Percentiles rank a stretch among this genome's conserved stretches.
Conservation (phyloP, 116 monocot genomes). For the Dioscorea cayenensis region DNA sequence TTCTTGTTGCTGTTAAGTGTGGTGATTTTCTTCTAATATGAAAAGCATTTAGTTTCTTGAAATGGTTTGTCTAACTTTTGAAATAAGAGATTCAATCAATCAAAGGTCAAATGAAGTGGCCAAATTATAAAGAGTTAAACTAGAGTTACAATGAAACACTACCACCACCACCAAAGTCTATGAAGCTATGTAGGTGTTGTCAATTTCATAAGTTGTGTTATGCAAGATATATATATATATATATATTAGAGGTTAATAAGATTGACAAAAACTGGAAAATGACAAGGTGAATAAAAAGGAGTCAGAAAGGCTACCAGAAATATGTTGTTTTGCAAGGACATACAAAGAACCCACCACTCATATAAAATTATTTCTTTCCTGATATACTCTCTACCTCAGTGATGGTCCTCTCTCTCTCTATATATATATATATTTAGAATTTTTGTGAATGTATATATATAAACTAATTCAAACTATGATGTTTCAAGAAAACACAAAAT, state of each 20-base stretch:
- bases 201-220: neutral
- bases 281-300: neutral
- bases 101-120: neutral
- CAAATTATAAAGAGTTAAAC: neutral
- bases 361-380: neutral
- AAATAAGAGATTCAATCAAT: neutral
- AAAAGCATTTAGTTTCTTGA: neutral
- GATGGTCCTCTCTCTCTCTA: slow-evolving; percentile 1
- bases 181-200: neutral
- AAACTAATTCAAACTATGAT: too few relatives aligned
- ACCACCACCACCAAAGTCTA: neutral
- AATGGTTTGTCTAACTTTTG: neutral
- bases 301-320: neutral
- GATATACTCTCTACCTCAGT: neutral
- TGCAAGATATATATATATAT: too few relatives aligned
- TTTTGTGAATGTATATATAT: too few relatives aligned
- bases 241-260: too few relatives aligned
- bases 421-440: neutral
- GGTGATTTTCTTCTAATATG: too few relatives aligned
- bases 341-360: neutral
- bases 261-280: neutral
- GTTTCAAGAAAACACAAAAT: too few relatives aligned
- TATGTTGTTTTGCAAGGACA: neutral
- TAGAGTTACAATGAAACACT: neutral
- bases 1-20: too few relatives aligned